Evolutionary conservation across 1,284 basidiomycete genomes (phyloP).

Genomic region (Cronartium ribicola): DNA sequence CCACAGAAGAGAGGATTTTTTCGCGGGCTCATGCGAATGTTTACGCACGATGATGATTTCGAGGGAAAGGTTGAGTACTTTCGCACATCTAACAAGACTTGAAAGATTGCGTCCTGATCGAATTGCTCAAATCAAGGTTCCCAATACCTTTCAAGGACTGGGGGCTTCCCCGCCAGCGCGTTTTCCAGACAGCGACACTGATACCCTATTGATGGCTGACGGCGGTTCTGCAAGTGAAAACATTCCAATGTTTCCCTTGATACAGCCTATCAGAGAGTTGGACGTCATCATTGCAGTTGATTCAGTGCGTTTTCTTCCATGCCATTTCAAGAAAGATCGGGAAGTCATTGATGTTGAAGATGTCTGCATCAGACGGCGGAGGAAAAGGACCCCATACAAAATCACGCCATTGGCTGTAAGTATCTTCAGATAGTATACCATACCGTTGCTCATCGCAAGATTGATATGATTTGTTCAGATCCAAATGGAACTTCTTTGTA

Average conservation of each 20-base stretch:
- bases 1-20: slow-evolving; percentile 10
- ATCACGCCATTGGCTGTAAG: slow-evolving; percentile 10
- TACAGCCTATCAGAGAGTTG: slow-evolving; percentile 32
- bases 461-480: slow-evolving; percentile 11
- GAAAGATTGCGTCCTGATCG: not conserved
- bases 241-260: slow-evolving; percentile 35
- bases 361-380: slow-evolving; percentile 18
- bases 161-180: not conserved
- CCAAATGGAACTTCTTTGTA: slow-evolving; percentile 38
- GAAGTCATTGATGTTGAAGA: too few relatives aligned
- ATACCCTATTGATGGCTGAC: slow-evolving; percentile 27
- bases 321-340: not conserved
- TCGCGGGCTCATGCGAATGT: slow-evolving; percentile 6
- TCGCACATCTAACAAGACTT: not conserved
- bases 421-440: not conserved
- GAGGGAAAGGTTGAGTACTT: slow-evolving; percentile 30
- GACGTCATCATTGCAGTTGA: slow-evolving; percentile 40
- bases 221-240: slow-evolving; percentile 21
- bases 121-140: slow-evolving; percentile 1
- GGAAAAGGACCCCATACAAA: slow-evolving; percentile 1
- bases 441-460: not conserved
- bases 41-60: slow-evolving; percentile 33
- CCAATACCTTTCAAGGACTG: slow-evolving; percentile 29
- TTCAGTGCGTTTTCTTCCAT: slow-evolving; percentile 17
- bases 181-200: slow-evolving; percentile 19